Base-by-base conservation (phyloP, 768 basidiomycete genomes). In the Podaxis rugospora region DNA sequence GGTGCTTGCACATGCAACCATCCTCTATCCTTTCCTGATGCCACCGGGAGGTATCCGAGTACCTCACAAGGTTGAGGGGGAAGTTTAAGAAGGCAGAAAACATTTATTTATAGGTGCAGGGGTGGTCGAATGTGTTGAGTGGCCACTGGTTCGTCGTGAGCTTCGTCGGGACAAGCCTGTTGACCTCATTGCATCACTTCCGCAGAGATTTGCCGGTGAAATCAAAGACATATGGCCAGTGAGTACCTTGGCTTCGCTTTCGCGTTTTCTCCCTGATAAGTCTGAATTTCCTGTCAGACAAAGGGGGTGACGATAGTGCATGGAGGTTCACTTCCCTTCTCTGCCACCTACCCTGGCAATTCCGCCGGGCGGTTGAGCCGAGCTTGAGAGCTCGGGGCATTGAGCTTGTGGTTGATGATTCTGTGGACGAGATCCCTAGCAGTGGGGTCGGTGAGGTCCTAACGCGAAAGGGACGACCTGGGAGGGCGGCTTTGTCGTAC, bases 321-420 rank as follows among this genome's bases (percentile, higher is more conserved):
- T 18, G n/a, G 42, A 9, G n/a, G 42, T 44, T 44, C 42, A 18
- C 42, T 44, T 18, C 42, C 42, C 42, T 44, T 44, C 42, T 18
- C 42, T 18, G n/a, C 6, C 16, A 5, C n/a, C 42, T 44, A 44
- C 14, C 42, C 42, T 5, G 42, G 16, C 16, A 18, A 44, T 18
- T 44, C 42, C n/a, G n/a, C 42, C 18, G 42, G 18, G 14, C 39
- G 16, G 14, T n/a, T 40, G 39, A 40, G 39, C 16, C 39, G 1
- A 40, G 39, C 11, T 40, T 40, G 39, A 16, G 39, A 40, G 39
- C 39, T 40, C 14, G 39, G 14, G 79, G 78, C 5, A 69, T 85
- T 64, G 68, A 80, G 18, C 37, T 88, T 51, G 61, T 83, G 3
- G 71, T 85, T 37, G 68, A 75, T 10, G 86, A 88, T 57, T 77